Evolutionary conservation across 2,329 filamentous ascomycete genomes (phyloP).

Genomic region (Stagonosporopsis vannaccii): DNA sequence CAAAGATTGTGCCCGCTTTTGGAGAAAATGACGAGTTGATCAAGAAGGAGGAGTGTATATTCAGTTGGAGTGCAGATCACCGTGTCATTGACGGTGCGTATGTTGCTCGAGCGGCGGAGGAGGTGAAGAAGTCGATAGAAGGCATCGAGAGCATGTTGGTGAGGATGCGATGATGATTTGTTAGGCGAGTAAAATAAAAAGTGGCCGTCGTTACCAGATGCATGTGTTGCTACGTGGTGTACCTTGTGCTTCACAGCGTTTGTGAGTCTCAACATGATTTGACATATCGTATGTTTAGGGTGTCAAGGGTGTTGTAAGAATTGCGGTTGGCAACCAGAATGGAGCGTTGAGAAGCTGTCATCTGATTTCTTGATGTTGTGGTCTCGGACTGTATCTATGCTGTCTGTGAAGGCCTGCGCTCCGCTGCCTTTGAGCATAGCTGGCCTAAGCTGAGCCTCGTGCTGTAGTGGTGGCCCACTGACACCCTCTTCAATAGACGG

Average conservation of each 20-base stretch:
- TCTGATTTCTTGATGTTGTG: background rate
- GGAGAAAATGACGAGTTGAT: conserved; percentile 64
- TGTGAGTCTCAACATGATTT: background rate
- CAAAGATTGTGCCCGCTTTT: conserved; percentile 83
- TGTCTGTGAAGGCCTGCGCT: background rate
- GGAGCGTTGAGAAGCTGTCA: background rate
- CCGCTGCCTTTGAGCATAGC: background rate
- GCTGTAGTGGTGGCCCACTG: background rate
- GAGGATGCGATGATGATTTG: conserved; percentile 54
- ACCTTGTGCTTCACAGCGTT: background rate
- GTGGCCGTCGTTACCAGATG: background rate
- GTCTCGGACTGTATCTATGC: no score
- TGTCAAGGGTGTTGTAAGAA: background rate
- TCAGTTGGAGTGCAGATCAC: conserved; percentile 97
- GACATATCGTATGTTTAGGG: background rate
- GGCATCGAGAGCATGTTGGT: conserved; percentile 87
- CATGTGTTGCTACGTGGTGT: background rate
- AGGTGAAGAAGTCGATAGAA: conserved; percentile 80
- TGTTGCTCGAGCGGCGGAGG: conserved; percentile 87
- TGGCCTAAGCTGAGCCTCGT: background rate
- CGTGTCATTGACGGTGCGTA: conserved; percentile 93
- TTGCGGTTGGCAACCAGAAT: background rate
- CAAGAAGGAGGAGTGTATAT: conserved; percentile 81
- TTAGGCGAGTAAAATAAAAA: background rate
- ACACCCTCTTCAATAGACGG: background rate